Conservation (phyloP, 2,329 filamentous ascomycete genomes). For the Diaporthe citri region DNA sequence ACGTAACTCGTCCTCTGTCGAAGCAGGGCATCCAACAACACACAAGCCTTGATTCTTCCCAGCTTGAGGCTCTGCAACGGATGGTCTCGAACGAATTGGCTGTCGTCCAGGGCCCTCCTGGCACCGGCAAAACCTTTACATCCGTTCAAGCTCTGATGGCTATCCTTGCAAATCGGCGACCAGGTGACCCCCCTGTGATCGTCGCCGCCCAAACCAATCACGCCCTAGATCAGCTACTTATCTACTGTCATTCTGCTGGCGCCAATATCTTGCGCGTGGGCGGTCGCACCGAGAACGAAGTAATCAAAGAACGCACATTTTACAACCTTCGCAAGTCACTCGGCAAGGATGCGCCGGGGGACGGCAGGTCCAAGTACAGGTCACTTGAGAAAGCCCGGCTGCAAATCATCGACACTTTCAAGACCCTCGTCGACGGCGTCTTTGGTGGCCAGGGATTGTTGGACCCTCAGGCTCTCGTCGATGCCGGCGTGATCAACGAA, state of each 20-base stretch:
- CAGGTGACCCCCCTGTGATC: constrained; percentile 76
- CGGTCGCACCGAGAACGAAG: constrained; percentile 74
- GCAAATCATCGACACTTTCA: constrained; percentile 52
- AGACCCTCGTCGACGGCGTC: constrained; percentile 54
- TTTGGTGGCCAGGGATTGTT: constrained; percentile 59
- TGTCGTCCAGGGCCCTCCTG: constrained; percentile 86
- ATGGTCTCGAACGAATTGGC: constrained; percentile 81
- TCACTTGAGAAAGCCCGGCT: constrained; percentile 47
- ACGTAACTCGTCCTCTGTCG: constrained; percentile 37
- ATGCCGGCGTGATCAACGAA: constrained; percentile 69
- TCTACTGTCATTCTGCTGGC: constrained; percentile 64
- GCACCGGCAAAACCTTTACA: constrained; percentile 82
- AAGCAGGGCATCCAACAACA: constrained; percentile 44
- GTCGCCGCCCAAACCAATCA: constrained; percentile 92
- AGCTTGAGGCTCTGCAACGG: constrained; percentile 74
- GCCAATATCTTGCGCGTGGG: constrained; percentile 74
- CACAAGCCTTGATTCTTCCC: constrained; percentile 74
- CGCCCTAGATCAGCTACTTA: constrained; percentile 85
- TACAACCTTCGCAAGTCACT: constrained; percentile 66
- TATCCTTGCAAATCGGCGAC: constrained; percentile 69
- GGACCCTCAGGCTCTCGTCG: constrained; percentile 64
- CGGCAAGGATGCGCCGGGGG: constrained; percentile 40
- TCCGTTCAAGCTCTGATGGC: constrained; percentile 79
- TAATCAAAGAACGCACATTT: constrained; percentile 75
- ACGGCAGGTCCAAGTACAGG: constrained; percentile 43